Percentiles rank a stretch among this genome's conserved stretches.
Evolutionary conservation across 495 filamentous ascomycete species (phyloP).

Genomic region (Parmelia sp.): DNA sequence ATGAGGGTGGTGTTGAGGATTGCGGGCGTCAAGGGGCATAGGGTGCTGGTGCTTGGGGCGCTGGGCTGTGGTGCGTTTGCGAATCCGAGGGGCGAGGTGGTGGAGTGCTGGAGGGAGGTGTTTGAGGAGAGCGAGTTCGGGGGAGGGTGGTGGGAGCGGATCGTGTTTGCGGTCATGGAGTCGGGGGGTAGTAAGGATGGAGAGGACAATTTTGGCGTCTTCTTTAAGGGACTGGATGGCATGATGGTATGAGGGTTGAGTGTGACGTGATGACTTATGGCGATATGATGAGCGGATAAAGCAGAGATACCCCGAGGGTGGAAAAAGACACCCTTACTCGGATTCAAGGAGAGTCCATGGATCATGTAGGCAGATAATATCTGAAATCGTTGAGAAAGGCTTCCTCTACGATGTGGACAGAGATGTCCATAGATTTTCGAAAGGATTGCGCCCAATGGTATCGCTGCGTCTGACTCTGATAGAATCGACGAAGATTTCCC

Average conservation of each 20-base stretch:
- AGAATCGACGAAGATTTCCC: too few relatives aligned
- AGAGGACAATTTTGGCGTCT: slow-evolving; percentile 46
- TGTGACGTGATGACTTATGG: not conserved
- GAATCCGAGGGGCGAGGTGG: slow-evolving; percentile 57
- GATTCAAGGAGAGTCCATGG: not conserved
- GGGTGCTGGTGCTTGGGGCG: slow-evolving; percentile 55
- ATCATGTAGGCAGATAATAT: too few relatives aligned
- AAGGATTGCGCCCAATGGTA: not conserved
- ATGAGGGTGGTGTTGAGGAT: slow-evolving; percentile 53
- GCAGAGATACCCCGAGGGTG: slow-evolving; percentile 3
- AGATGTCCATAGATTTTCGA: not conserved
- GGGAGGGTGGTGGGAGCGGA: slow-evolving; percentile 50
- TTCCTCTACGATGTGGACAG: not conserved
- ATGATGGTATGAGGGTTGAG: slow-evolving; percentile 30
- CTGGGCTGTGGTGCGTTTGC: slow-evolving; percentile 60
- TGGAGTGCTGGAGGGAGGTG: slow-evolving; percentile 53
- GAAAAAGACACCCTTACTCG: not conserved
- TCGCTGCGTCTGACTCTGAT: not conserved
- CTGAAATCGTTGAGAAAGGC: not conserved
- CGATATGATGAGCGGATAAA: not conserved
- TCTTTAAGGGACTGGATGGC: slow-evolving; percentile 41
- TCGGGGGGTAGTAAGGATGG: slow-evolving; percentile 28
- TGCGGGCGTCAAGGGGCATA: slow-evolving; percentile 45
- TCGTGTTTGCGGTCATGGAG: slow-evolving; percentile 50
- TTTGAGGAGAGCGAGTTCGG: slow-evolving; percentile 48